Base-by-base conservation (phyloP, 2,329 filamentous ascomycete genomes). In the Thermothelomyces thermophilus region DNA sequence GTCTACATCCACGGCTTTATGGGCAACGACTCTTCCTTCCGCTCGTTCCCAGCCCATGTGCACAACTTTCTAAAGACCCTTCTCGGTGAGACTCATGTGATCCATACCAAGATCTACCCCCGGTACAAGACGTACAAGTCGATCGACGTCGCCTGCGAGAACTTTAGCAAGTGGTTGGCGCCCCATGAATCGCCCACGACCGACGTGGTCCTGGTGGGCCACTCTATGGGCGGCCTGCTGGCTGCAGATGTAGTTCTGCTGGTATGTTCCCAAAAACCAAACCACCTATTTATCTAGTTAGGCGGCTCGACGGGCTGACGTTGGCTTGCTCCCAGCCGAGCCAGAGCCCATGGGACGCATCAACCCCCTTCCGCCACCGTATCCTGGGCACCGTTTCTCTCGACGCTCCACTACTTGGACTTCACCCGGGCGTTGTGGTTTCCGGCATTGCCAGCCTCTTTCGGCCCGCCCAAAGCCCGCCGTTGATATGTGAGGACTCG, bases 1-100 rank as follows among this genome's bases (percentile, higher is more conserved):
- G 73, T 95, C 46, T 95, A 90, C 64, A 82, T 95, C 49, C 90
- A 95, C 70, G 90, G 90, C 53, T 95, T 94, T 69, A 85, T 93
- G 75, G 90, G 90, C 45, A 85, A 87, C 52, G 87, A 93, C 65
- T 85, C 86, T 28, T 94, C 87, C 51, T 96, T 96, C 64, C 80
- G 83, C 54, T 87, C 85, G 39, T 95, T 96, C 60, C 90, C 90
- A 0, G 86, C 86, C 7, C 89, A 95, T 69, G 79, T 95, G 3
- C 90, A 96, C 65, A 79, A 82, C 58, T 75, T 87, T 31, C 73
- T 94, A 34, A 80, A 80, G 11, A 72, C 79, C 8, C 73, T 83
- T 0, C 69, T 95, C 11, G 71, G 73, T 19, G 83, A 87, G 22
- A 84, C 83, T 5, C 89, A 94, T 70, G 77, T 84, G 31, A 82